These are phyloP conservation scores for Berkeleyomyces rouxiae DNA, from an alignment of 2,329 filamentous ascomycete genomes.

Conservation along the genomic window DNA sequence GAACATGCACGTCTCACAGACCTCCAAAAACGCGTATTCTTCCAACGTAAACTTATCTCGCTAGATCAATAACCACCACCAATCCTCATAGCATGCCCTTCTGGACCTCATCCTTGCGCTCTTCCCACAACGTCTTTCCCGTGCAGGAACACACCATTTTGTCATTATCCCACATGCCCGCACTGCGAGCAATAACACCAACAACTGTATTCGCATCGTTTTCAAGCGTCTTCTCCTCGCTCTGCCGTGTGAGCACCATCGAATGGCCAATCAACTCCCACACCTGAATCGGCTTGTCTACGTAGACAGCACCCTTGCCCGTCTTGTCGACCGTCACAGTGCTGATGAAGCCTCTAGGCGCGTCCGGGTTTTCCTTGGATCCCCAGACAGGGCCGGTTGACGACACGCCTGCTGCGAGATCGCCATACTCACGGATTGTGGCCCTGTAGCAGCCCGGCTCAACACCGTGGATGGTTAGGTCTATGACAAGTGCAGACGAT, in stretches of 20 bases:
- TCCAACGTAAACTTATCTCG: neutral
- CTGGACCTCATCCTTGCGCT: conserved; percentile 72
- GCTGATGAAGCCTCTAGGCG: conserved; percentile 44
- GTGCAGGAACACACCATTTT: conserved; percentile 97
- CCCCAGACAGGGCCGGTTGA: conserved; percentile 73
- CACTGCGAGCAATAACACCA: conserved; percentile 85
- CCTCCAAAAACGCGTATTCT: neutral
- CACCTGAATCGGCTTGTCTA: conserved; percentile 69
- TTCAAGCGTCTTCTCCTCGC: conserved; percentile 33
- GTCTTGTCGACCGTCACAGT: conserved; percentile 56
- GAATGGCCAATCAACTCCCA: conserved; percentile 95
- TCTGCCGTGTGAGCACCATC: conserved; percentile 61
- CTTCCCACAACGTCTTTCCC: conserved; percentile 96
- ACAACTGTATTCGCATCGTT: conserved; percentile 78
- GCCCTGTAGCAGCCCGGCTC: conserved; percentile 67
- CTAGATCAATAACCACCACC: neutral
- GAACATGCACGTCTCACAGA: neutral
- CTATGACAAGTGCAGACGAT: conserved; percentile 61
- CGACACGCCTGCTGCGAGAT: conserved; percentile 68
- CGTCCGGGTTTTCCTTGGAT: conserved; percentile 15
- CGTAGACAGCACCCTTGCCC: conserved; percentile 62
- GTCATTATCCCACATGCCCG: conserved; percentile 97
- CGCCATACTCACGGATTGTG: conserved; percentile 69
- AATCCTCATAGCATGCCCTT: conserved; percentile 71
- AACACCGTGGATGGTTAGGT: conserved; percentile 73